Conservation (phyloP, 768 basidiomycete species). For the Kwoniella shandongensis region DNA sequence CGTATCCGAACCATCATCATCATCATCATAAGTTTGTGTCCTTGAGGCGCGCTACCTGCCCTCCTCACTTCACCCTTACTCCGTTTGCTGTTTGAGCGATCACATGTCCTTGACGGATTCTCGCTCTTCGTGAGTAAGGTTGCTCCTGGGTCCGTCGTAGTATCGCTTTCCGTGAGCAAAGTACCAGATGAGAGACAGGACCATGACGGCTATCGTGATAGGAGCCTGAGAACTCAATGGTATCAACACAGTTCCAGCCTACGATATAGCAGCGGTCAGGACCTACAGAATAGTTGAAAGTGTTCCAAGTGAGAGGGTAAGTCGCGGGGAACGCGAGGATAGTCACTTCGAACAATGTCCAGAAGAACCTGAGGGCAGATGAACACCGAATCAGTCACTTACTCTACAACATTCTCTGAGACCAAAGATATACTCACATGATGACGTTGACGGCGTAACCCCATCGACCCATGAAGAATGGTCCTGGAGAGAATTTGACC, state of each 20-base stretch:
- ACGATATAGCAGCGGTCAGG: background rate
- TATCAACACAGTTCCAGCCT: too few relatives aligned
- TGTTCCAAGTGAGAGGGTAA: conserved; percentile 63
- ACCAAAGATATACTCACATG: conserved; percentile 29
- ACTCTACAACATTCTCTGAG: background rate
- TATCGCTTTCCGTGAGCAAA: conserved; percentile 16
- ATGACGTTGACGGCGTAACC: conserved; percentile 36
- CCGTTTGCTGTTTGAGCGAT: too few relatives aligned
- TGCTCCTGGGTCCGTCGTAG: conserved; percentile 24
- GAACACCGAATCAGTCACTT: too few relatives aligned
- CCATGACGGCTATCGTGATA: conserved; percentile 26
- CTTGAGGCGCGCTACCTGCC: too few relatives aligned
- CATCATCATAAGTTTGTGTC: too few relatives aligned
- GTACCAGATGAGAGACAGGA: conserved; percentile 30
- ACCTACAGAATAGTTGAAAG: conserved; percentile 43
- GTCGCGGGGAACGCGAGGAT: conserved; percentile 61
- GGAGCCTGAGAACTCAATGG: too few relatives aligned
- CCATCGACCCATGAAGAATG: conserved; percentile 72
- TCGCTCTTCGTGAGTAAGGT: conserved; percentile 11
- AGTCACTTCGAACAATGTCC: conserved; percentile 47
- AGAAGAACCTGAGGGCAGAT: conserved; percentile 11
- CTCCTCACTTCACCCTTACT: too few relatives aligned
- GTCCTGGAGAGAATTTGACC: conserved; percentile 79
- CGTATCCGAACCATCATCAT: too few relatives aligned
- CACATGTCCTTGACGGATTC: background rate